Base-by-base conservation (phyloP, 2,329 filamentous ascomycete species). In the Nemania diffusa region DNA sequence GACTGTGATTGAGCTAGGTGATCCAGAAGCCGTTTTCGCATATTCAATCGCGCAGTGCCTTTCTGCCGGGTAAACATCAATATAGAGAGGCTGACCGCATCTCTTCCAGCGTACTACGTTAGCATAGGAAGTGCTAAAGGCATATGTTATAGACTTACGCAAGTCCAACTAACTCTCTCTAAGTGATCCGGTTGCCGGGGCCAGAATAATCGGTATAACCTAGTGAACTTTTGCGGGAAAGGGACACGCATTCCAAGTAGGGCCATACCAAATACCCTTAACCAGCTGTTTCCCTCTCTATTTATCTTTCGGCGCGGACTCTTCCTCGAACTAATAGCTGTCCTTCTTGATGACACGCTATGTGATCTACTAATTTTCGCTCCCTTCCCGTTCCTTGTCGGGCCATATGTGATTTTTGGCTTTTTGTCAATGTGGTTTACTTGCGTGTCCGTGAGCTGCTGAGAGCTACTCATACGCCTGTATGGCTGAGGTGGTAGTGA, bases 1-100 rank as follows among this genome's bases (percentile, higher is more conserved):
- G 11, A 60, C 55, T 27, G n/a, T 42, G 8, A 60, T 55, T 11
- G 46, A 53, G 34, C 27, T 46, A 0, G 34, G 13, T 24, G 55
- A 55, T 24, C 57, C 64, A 24, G 64, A 44, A 1, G 64, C 64
- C 6, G 51, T 58, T 57, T 66, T 42, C 2, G 64, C 64, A 29
- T 52, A 66, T 22, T 51, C 51, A 1, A 66, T 20, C n/a, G 64
- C 64, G 7, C 5, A 20, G 26, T 57, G 26, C 13, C 8, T 29
- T 15, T 46, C 8, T 15, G 20, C n/a, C 27, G 40, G 20, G 2
- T 32, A 34, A 5, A 57, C 40, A 27, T 66, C 58, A 5, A 62
- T 52, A 42, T 62, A 62, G 3, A 66, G 32, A 15, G 20, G 34
- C 8, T 66, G 20, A 7, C 64, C 64, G 26, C 64, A 66, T 53